A percentile compares a stretch with the other conserved stretches of the same genome.
phyloP scores from a whole-genome alignment of 257 asterid genomes.

The Echium plantagineum region DNA sequence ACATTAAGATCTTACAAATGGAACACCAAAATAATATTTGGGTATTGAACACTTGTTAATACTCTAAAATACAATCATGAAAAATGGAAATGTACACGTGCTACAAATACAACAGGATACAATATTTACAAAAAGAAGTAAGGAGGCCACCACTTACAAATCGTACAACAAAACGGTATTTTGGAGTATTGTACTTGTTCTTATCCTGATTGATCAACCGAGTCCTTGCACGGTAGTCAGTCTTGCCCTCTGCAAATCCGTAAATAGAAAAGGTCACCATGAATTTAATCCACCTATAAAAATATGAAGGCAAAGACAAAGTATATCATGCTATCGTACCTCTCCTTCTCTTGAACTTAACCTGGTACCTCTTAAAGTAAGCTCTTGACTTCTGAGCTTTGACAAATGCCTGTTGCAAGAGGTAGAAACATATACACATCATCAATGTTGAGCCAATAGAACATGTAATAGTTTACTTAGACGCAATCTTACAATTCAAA shows the following conservation, averaged over 20 bases:
- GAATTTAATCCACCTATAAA: not conserved
- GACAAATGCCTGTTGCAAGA: constrained; percentile 40
- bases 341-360: constrained; percentile 72
- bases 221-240: constrained; percentile 66
- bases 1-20: not conserved
- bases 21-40: not conserved
- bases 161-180: constrained; percentile 57
- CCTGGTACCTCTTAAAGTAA: constrained; percentile 70
- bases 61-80: no score
- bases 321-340: constrained; percentile 17
- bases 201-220: constrained; percentile 57
- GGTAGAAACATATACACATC: no score
- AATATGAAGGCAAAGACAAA: not conserved
- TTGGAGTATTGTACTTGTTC: constrained; percentile 23
- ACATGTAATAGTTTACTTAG: no score
- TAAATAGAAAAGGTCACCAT: not conserved
- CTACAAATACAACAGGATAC: not conserved
- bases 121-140: constrained; percentile 16
- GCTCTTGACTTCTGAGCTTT: constrained; percentile 60
- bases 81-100: no score
- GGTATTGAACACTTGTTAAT: not conserved
- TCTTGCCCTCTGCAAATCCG: constrained; percentile 46
- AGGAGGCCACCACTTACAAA: constrained; percentile 24
- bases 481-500: no score
- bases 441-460: no score